A percentile compares a stretch with the other conserved stretches of the same genome.
Conservation (phyloP, 345 rosid species). For the Acer negundo region DNA sequence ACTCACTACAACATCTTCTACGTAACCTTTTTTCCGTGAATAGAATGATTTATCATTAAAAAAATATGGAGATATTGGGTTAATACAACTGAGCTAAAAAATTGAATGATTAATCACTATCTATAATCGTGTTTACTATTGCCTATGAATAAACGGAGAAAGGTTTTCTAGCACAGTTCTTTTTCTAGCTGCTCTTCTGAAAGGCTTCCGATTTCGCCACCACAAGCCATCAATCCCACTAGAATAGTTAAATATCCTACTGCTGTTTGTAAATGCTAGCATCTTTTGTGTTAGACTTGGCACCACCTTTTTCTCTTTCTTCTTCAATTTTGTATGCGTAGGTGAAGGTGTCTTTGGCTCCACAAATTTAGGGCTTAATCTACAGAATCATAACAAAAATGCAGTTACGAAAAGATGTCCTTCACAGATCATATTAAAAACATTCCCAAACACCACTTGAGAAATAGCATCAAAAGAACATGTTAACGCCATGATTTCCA, state of each 20-base stretch:
- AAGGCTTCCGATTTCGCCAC: conserved; percentile 79
- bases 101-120: conserved; percentile 37
- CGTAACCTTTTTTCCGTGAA: neutral
- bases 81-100: conserved; percentile 28
- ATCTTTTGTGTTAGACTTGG: conserved; percentile 19
- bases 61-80: conserved; percentile 11
- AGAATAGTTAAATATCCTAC: conserved; percentile 6
- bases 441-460: neutral
- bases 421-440: neutral
- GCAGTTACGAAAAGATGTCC: neutral
- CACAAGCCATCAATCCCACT: conserved; percentile 42
- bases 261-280: conserved; percentile 12
- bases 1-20: neutral
- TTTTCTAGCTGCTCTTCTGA: conserved; percentile 56
- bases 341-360: conserved; percentile 71
- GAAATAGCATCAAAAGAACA: neutral
- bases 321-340: conserved; percentile 29
- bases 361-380: conserved; percentile 32
- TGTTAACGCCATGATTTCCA: neutral
- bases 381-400: conserved; percentile 31
- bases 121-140: conserved; percentile 22
- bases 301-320: conserved; percentile 17
- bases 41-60: neutral
- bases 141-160: conserved; percentile 44
- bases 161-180: conserved; percentile 51